Evolutionary conservation across 345 rosid genomes (phyloP).

Genomic region (Ceriops tagal): DNA sequence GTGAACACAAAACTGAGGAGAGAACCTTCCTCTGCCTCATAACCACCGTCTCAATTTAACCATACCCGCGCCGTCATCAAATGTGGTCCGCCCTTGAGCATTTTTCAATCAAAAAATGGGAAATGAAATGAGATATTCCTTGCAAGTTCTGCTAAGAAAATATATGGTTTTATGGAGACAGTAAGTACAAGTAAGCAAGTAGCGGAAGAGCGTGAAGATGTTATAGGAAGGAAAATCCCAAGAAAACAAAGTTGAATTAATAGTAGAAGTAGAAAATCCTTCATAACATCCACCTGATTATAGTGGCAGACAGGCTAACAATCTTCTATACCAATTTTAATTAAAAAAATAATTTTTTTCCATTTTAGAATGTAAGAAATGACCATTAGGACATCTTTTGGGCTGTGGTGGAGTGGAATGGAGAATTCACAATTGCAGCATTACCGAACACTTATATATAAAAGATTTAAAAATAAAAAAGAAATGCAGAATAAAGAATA

Average conservation of each 20-base stretch:
- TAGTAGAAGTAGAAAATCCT: neutral
- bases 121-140: neutral
- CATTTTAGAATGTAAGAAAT: too few species aligned
- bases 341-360: too few species aligned
- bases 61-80: neutral
- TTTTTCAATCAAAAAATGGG: neutral
- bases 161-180: too few species aligned
- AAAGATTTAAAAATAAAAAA: neutral
- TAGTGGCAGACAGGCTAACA: neutral
- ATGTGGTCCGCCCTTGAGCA: conserved; percentile 12
- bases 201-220: too few species aligned
- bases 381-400: too few species aligned
- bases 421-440: neutral
- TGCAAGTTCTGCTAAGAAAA: too few species aligned
- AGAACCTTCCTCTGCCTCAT: conserved; percentile 1
- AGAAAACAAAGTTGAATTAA: too few species aligned
- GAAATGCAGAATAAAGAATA: neutral
- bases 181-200: too few species aligned
- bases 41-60: conserved; percentile 6
- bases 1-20: conserved; percentile 7
- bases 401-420: too few species aligned
- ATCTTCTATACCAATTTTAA: neutral
- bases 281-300: too few species aligned
- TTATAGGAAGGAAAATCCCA: too few species aligned
- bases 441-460: neutral